Percentiles rank a stretch among this genome's conserved stretches.
phyloP scores from a whole-genome alignment of 208 protist species.

The Leishmania tropica region DNA sequence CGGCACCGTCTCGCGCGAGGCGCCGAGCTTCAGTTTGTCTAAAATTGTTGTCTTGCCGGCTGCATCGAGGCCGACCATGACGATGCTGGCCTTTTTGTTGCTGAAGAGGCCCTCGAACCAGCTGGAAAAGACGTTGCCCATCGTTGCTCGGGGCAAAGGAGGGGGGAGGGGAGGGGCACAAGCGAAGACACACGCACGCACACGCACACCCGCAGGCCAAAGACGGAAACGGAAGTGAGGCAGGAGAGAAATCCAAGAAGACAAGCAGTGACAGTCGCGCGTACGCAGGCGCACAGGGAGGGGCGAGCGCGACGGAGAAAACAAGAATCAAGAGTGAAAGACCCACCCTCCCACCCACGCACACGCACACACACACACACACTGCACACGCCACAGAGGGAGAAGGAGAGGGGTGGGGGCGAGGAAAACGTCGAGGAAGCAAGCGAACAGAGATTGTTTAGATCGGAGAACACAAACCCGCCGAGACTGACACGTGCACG shows the following conservation, averaged over 20 bases:
- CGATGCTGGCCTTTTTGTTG: conserved; percentile 93
- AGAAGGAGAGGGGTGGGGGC: not conserved
- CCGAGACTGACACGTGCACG: too few species aligned
- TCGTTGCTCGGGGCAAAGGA: conserved; percentile 19
- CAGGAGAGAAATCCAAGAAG: not conserved
- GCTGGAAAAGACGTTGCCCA: conserved; percentile 66
- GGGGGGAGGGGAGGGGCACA: too few species aligned
- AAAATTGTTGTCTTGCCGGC: conserved; percentile 98
- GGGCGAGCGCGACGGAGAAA: not conserved
- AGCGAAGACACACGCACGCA: not conserved
- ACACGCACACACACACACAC: not conserved
- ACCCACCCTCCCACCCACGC: not conserved
- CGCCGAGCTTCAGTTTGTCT: conserved; percentile 97
- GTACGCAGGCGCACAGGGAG: not conserved
- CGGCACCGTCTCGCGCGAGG: conserved; percentile 96
- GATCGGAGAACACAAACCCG: too few species aligned
- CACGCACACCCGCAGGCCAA: not conserved
- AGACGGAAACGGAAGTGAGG: conserved; percentile 1
- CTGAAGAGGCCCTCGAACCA: conserved; percentile 78
- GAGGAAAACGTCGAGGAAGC: not conserved
- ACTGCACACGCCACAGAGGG: too few species aligned
- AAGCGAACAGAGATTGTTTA: not conserved
- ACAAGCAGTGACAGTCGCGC: not conserved
- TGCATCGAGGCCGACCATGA: conserved; percentile 96
- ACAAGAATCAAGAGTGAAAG: not conserved